phyloP scores from a whole-genome alignment of 257 asterid genomes.

The Scutellaria barbata region DNA sequence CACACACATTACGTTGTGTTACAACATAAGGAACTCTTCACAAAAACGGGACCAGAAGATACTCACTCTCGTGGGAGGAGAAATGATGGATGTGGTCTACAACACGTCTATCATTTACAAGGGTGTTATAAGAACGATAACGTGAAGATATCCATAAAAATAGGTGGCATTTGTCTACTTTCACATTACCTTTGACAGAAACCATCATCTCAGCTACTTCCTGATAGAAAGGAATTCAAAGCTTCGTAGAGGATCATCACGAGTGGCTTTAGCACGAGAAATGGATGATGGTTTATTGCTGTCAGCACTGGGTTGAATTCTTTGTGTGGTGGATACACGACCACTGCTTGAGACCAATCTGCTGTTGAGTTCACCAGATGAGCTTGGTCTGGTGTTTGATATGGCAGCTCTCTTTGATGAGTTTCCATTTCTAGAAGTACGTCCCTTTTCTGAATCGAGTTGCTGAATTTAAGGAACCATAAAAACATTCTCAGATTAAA shows the following conservation, averaged over 20 bases:
- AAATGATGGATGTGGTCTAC: slow-evolving; percentile 30
- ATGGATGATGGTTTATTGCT: slow-evolving; percentile 57
- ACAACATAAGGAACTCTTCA: slow-evolving; percentile 43
- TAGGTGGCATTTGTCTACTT: slow-evolving; percentile 6
- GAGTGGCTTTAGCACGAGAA: slow-evolving; percentile 66
- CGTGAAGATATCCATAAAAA: slow-evolving; percentile 34
- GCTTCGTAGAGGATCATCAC: slow-evolving; percentile 89
- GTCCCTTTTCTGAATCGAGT: slow-evolving; percentile 68
- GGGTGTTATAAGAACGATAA: slow-evolving; percentile 2
- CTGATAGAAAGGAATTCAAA: slow-evolving; percentile 74
- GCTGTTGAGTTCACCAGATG: slow-evolving; percentile 53
- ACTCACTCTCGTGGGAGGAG: background rate
- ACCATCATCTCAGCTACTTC: slow-evolving; percentile 36
- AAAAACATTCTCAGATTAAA: too few species aligned
- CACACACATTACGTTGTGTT: slow-evolving; percentile 33
- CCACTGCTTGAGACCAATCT: slow-evolving; percentile 52
- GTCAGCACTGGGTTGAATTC: slow-evolving; percentile 60
- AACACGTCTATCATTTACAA: slow-evolving; percentile 50
- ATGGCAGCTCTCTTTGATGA: slow-evolving; percentile 76
- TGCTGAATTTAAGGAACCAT: slow-evolving; percentile 52
- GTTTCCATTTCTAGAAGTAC: slow-evolving; percentile 64
- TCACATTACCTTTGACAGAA: slow-evolving; percentile 38
- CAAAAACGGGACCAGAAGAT: slow-evolving; percentile 37
- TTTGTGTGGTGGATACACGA: slow-evolving; percentile 62
- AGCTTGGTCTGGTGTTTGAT: slow-evolving; percentile 57